Percentiles rank a stretch among this genome's conserved stretches.
These are phyloP conservation scores for Penicillium bialowiezense DNA, from an alignment of 495 filamentous ascomycete species.

Conservation along the genomic window DNA sequence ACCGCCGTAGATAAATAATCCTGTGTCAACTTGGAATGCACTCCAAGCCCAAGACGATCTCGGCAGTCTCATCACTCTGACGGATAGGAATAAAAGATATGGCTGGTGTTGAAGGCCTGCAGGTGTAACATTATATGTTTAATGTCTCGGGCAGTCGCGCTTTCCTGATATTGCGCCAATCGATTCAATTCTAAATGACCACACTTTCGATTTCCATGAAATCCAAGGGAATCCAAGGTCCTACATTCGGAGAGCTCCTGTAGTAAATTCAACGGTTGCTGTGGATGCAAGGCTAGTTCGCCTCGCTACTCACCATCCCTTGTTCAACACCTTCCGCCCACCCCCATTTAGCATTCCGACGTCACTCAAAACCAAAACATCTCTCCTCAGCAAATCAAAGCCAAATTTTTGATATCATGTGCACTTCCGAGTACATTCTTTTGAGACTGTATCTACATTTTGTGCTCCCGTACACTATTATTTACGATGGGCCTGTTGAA, in stretches of 20 bases:
- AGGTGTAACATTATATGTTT: neutral
- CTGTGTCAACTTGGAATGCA: slow-evolving; percentile 28
- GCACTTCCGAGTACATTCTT: neutral
- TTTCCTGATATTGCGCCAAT: neutral
- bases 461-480: no score
- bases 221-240: neutral
- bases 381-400: neutral
- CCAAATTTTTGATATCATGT: slow-evolving; percentile 9
- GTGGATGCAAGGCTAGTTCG: slow-evolving; percentile 8
- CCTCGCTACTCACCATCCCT: slow-evolving; percentile 19
- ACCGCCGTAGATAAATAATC: slow-evolving; percentile 29
- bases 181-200: neutral
- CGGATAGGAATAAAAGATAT: slow-evolving; percentile 4
- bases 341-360: slow-evolving; percentile 14
- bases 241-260: neutral
- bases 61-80: slow-evolving; percentile 20
- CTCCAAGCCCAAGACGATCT: slow-evolving; percentile 20
- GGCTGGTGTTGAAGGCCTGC: neutral
- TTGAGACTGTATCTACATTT: no score
- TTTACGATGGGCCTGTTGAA: no score
- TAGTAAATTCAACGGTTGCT: neutral
- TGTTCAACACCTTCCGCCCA: slow-evolving; percentile 14
- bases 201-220: neutral
- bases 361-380: slow-evolving; percentile 3
- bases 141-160: neutral